phyloP scores from a whole-genome alignment of 306 rosid genomes.

The Dicorynia guianensis region DNA sequence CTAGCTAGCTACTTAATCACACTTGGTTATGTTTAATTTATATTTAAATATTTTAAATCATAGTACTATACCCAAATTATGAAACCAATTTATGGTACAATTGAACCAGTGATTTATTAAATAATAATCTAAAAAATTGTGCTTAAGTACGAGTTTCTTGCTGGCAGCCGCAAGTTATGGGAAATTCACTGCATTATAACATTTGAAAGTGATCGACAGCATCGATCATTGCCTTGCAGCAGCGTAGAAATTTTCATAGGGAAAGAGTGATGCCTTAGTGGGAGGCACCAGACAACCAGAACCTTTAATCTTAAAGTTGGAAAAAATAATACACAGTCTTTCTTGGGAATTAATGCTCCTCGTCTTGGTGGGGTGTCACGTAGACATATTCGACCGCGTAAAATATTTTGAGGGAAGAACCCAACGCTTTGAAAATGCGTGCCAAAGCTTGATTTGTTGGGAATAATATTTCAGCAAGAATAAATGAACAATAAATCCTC shows the following conservation, averaged over 20 bases:
- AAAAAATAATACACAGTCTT: constrained; percentile 23
- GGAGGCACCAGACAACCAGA: constrained; percentile 43
- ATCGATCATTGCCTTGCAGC: neutral
- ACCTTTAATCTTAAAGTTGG: constrained; percentile 40
- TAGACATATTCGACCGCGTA: constrained; percentile 41
- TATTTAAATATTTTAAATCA: too few relatives aligned
- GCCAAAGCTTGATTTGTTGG: neutral
- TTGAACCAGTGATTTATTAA: too few relatives aligned
- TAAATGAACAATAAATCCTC: constrained; percentile 11
- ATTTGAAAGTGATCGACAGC: neutral
- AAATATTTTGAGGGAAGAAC: constrained; percentile 31
- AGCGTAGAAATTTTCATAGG: constrained; percentile 42
- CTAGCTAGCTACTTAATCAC: too few relatives aligned
- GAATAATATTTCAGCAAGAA: constrained; percentile 6
- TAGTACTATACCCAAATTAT: too few relatives aligned
- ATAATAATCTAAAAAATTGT: too few relatives aligned
- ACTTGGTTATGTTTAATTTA: too few relatives aligned
- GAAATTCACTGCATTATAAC: too few relatives aligned
- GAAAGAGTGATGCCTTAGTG: constrained; percentile 39
- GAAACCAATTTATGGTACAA: too few relatives aligned
- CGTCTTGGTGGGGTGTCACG: constrained; percentile 53
- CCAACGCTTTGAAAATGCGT: constrained; percentile 18
- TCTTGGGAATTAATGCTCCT: constrained; percentile 51
- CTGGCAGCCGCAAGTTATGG: too few relatives aligned
- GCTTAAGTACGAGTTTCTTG: too few relatives aligned